These are phyloP conservation scores for Allodekkera sacchari DNA, from an alignment of 805 yeast species.

Conservation along the genomic window DNA sequence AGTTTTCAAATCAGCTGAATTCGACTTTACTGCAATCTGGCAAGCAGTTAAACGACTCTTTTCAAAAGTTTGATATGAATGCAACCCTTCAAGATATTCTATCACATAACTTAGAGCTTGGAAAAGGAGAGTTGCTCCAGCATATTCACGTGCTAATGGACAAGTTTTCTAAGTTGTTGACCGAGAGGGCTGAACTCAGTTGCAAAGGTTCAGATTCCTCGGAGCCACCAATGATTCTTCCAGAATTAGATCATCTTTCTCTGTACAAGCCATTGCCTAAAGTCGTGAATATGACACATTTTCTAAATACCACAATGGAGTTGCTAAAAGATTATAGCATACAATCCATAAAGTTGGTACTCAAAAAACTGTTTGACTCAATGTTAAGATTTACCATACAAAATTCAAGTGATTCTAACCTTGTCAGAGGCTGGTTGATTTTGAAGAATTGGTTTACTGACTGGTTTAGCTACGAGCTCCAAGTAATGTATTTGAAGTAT, in stretches of 20 bases:
- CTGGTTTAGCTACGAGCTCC: slow-evolving; percentile 7
- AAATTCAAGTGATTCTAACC: slow-evolving; percentile 2
- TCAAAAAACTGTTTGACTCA: neutral
- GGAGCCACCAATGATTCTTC: neutral
- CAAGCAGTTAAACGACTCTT: slow-evolving; percentile 1
- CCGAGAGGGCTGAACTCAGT: too few relatives aligned
- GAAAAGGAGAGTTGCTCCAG: neutral
- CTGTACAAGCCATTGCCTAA: neutral
- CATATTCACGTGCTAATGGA: neutral
- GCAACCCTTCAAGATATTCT: neutral
- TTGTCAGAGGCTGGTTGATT: slow-evolving; percentile 8
- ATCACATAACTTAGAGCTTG: neutral
- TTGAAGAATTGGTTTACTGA: slow-evolving; percentile 7
- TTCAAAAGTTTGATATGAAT: neutral
- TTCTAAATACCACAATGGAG: neutral
- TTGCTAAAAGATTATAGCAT: slow-evolving; percentile 1
- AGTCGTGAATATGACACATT: neutral
- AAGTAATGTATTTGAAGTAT: slow-evolving; percentile 5
- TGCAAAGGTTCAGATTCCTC: neutral
- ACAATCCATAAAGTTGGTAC: neutral
- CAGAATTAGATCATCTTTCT: slow-evolving; percentile 1
- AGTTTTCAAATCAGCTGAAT: slow-evolving; percentile 3
- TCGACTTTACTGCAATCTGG: neutral
- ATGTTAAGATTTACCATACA: slow-evolving; percentile 1
- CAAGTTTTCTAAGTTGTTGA: neutral